A percentile compares a stretch with the other conserved stretches of the same genome.
These are phyloP conservation scores for Candida cerambycidarum DNA, from an alignment of 805 yeast genomes.

Conservation along the genomic window DNA sequence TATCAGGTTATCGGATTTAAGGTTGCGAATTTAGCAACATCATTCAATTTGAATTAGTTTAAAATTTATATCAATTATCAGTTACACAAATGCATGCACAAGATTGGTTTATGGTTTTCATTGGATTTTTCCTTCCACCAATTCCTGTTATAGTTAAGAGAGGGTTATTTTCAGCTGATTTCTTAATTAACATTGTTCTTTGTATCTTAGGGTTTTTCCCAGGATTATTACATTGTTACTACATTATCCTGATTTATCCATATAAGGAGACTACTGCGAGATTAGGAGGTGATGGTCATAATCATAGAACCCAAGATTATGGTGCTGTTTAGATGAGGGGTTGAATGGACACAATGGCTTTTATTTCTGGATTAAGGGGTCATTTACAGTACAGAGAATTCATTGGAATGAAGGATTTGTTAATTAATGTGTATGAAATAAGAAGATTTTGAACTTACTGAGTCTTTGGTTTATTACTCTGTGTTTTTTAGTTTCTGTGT, in stretches of 20 bases:
- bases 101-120: slow-evolving; percentile 65
- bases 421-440: too few relatives aligned
- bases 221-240: slow-evolving; percentile 75
- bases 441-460: too few relatives aligned
- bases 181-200: slow-evolving; percentile 65
- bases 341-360: too few relatives aligned
- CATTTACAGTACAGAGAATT: too few relatives aligned
- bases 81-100: slow-evolving; percentile 31
- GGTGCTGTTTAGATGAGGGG: slow-evolving; percentile 9
- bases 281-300: slow-evolving; percentile 31
- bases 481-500: too few relatives aligned
- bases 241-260: slow-evolving; percentile 75
- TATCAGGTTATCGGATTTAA: not conserved
- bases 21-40: not conserved
- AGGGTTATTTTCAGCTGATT: slow-evolving; percentile 72
- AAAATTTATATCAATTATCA: not conserved
- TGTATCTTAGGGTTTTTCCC: slow-evolving; percentile 74
- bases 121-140: slow-evolving; percentile 76
- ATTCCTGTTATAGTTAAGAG: slow-evolving; percentile 72
- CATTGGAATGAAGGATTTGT: too few relatives aligned
- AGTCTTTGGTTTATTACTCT: too few relatives aligned
- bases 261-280: slow-evolving; percentile 29
- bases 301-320: slow-evolving; percentile 19
- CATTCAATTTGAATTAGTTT: not conserved
- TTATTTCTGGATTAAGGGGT: too few relatives aligned